Evolutionary conservation across 805 yeast genomes (phyloP).

Genomic region (Pichia exigua): DNA sequence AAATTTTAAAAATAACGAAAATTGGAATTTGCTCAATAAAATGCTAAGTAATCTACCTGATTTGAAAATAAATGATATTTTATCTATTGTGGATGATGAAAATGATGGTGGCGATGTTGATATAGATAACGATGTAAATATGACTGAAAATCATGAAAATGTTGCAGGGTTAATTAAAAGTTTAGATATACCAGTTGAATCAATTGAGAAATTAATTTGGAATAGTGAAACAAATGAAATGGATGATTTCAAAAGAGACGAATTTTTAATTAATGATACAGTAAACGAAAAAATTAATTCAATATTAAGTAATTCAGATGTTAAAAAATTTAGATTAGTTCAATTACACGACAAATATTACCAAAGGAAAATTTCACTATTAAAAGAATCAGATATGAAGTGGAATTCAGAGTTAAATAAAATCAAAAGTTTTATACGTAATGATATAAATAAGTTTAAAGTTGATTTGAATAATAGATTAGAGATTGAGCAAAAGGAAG

Average conservation of each 20-base stretch:
- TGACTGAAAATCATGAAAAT: constrained; percentile 7
- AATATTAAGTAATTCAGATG: constrained; percentile 17
- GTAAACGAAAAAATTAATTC: constrained; percentile 16
- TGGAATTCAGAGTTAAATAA: constrained; percentile 23
- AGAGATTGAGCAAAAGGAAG: constrained; percentile 13
- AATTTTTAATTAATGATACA: constrained; percentile 12
- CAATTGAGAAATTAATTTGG: constrained; percentile 3
- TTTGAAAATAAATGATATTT: constrained; percentile 10
- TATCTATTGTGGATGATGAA: constrained; percentile 3
- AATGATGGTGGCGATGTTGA: background rate
- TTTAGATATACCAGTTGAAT: background rate
- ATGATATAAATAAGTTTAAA: constrained; percentile 16
- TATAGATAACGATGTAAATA: background rate
- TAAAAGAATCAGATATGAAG: constrained; percentile 20
- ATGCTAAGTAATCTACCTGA: constrained; percentile 18
- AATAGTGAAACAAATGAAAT: constrained; percentile 1
- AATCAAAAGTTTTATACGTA: constrained; percentile 17
- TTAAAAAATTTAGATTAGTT: constrained; percentile 22
- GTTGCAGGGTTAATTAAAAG: background rate
- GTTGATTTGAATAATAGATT: constrained; percentile 4
- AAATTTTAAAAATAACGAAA: constrained; percentile 13
- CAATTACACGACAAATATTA: constrained; percentile 23
- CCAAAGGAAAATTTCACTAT: constrained; percentile 15
- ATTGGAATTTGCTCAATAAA: constrained; percentile 12
- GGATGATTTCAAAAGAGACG: constrained; percentile 7